These are phyloP conservation scores for Colletotrichum noveboracense DNA, from an alignment of 2,329 filamentous ascomycete genomes.

Conservation along the genomic window DNA sequence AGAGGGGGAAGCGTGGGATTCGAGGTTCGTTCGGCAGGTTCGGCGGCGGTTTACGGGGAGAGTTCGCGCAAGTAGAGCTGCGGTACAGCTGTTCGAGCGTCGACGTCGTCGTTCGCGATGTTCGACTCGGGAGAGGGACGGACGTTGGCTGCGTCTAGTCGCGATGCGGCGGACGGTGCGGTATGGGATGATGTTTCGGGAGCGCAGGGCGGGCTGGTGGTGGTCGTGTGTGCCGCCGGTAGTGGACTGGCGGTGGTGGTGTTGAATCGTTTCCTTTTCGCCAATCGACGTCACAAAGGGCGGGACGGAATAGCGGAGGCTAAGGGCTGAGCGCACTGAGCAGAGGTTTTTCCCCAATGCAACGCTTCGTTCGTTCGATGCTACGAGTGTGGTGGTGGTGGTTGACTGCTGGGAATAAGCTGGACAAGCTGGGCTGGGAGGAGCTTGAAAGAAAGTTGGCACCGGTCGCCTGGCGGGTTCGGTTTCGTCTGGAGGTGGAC, in stretches of 20 bases:
- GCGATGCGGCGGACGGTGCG: background rate
- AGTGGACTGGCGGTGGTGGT: background rate
- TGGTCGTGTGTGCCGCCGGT: background rate
- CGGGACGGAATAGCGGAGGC: background rate
- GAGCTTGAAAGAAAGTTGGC: slow-evolving; percentile 19
- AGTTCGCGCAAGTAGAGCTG: background rate
- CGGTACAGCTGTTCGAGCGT: background rate
- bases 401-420: background rate
- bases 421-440: background rate
- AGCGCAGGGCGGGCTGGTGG: too few species aligned
- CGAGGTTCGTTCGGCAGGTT: background rate
- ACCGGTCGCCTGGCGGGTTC: slow-evolving; percentile 7
- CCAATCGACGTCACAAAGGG: slow-evolving; percentile 18
- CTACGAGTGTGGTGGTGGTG: background rate
- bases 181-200: background rate
- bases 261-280: background rate
- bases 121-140: background rate
- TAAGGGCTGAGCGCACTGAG: slow-evolving; percentile 3
- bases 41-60: background rate
- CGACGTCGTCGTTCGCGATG: background rate
- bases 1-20: background rate
- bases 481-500: slow-evolving; percentile 2
- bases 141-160: background rate
- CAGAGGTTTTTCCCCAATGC: background rate
- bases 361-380: background rate